Evolutionary conservation across 2,329 filamentous ascomycete species (phyloP), one percentile per base, ranked within the genome.

Genomic region (Hansfordia pulvinata): DNA sequence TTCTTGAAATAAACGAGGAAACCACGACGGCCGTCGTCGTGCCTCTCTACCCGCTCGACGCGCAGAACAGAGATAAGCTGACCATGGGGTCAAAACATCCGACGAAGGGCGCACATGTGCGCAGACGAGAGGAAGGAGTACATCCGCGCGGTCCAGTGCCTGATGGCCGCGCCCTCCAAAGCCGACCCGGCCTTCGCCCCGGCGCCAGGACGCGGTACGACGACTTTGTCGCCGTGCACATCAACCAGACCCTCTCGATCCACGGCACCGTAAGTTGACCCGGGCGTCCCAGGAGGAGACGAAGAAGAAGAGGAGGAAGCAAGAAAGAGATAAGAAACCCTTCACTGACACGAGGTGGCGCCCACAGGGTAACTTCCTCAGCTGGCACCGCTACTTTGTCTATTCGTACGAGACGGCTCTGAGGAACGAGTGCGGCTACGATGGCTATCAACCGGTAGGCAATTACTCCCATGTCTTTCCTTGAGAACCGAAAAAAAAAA

Each of bases 141-240:
- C 26, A 42, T 44, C 28, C 32, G 38, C 23, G 41, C 39, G 10
- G 42, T 45, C 11, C 28, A 39, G 20, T 46, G 43, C 17, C 28
- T 46, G 15, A 30, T 34, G 10, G 26, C 28, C 5, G 33, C 34
- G 25, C 40, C 41, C 8, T 41, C 42, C 12, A 41, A 40, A 29
- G 29, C 38, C 8, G 38, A 39, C 27, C 30, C 26, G 10, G 29
- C 27, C 26, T 28, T n/a, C 35, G 32, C 12, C 39, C 43, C 5
- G 47, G 42, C n/a, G 43, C 44, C 2, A 36, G 37, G 19, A 41
- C 34, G 11, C 35, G 42, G 9, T 49, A 43, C 24, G 47, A 50
- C 30, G 47, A 49, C 33, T 49, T 50, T 20, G 41, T 45, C 4
- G 44, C 42, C 10, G 38, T 45, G 6, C 43, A 50, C 18, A 45